phyloP scores from a whole-genome alignment of 2,329 filamentous ascomycete genomes.

The Colletotrichum lindemuthianum region DNA sequence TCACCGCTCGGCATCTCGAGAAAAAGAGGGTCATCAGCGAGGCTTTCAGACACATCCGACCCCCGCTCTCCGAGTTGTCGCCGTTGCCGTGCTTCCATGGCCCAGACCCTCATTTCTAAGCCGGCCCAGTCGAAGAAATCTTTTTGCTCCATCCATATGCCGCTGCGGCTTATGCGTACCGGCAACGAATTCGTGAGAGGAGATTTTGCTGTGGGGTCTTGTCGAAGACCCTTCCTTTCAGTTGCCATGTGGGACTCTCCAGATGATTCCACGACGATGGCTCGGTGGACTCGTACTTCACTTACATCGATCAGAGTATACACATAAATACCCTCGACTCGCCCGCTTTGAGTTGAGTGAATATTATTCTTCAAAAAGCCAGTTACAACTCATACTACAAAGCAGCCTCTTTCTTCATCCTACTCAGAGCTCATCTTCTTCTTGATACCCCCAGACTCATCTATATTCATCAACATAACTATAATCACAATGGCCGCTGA shows the following conservation, averaged over 20 bases:
- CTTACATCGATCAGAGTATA: conserved; percentile 11
- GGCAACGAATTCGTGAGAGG: conserved; percentile 2
- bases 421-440: neutral
- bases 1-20: conserved; percentile 22
- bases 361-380: neutral
- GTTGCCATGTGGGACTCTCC: conserved; percentile 24
- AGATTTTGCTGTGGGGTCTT: conserved; percentile 22
- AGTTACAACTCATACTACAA: conserved; percentile 2
- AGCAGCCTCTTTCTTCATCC: neutral
- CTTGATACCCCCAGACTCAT: conserved; percentile 3
- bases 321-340: conserved; percentile 27
- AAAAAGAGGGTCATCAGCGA: conserved; percentile 1
- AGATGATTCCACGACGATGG: conserved; percentile 29
- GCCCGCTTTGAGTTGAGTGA: conserved; percentile 16
- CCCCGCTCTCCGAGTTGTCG: conserved; percentile 31
- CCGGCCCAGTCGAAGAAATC: conserved; percentile 10
- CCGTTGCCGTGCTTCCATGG: conserved; percentile 14
- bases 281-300: conserved; percentile 12
- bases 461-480: neutral
- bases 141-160: conserved; percentile 17
- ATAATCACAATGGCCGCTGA: conserved; percentile 27
- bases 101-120: conserved; percentile 20
- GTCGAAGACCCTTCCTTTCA: conserved; percentile 1
- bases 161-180: too few relatives aligned
- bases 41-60: conserved; percentile 11